Conservation (phyloP, 306 rosid genomes). For the Adenanthera pavonina region DNA sequence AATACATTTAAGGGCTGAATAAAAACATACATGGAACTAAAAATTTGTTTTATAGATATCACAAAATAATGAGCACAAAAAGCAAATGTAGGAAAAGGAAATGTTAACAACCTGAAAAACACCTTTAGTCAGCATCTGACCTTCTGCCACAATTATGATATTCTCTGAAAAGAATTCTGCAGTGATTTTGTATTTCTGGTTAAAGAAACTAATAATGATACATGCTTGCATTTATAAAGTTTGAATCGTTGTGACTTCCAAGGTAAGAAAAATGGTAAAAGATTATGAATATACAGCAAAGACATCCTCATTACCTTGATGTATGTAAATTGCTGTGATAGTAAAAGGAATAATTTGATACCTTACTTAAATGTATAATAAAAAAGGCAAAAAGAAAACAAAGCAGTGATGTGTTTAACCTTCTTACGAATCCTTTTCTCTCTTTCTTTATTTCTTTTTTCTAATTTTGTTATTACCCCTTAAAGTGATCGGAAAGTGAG, state of each 20-base stretch:
- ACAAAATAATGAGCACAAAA: conserved; percentile 6
- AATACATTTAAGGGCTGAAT: background rate
- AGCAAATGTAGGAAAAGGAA: conserved; percentile 22
- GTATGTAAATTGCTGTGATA: background rate
- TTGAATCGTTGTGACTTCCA: conserved; percentile 13
- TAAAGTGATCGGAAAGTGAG: background rate
- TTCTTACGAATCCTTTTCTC: background rate
- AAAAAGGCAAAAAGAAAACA: background rate
- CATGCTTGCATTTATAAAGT: conserved; percentile 15
- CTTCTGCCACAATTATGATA: conserved; percentile 87
- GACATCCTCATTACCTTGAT: conserved; percentile 24
- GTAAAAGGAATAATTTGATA: background rate
- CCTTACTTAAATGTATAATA: background rate
- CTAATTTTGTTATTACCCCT: background rate
- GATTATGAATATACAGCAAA: conserved; percentile 4
- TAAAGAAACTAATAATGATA: conserved; percentile 54
- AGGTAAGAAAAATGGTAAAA: conserved; percentile 4
- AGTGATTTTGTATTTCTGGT: conserved; percentile 83
- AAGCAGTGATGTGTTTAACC: background rate
- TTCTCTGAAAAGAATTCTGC: conserved; percentile 89
- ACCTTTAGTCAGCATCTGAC: conserved; percentile 84
- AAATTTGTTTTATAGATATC: conserved; percentile 8
- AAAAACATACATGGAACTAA: conserved; percentile 5
- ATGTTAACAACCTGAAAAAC: conserved; percentile 64
- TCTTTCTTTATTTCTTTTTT: background rate